Conservation (phyloP, 352 stramenopile genomes). For the Pythium volutum region DNA sequence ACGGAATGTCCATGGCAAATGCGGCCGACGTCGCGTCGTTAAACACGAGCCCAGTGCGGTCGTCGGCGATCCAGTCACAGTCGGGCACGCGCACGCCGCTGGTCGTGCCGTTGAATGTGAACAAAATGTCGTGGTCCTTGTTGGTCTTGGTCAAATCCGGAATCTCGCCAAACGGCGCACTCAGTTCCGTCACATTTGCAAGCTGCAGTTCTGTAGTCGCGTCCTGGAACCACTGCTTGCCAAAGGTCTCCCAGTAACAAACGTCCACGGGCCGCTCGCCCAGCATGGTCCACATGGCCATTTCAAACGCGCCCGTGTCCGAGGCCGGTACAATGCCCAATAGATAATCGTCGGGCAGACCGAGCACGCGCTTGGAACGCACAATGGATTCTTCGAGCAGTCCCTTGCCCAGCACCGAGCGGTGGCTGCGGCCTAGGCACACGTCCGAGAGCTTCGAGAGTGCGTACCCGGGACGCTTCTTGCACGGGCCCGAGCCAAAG, state of each 20-base stretch:
- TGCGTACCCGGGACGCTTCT: conserved; percentile 97
- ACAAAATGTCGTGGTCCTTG: conserved; percentile 96
- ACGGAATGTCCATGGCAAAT: conserved; percentile 99
- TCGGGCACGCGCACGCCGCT: conserved; percentile 95
- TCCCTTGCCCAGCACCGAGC: conserved; percentile 96
- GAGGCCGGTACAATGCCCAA: conserved; percentile 97
- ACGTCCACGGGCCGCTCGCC: conserved; percentile 91
- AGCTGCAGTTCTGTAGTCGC: conserved; percentile 94
- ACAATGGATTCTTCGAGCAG: conserved; percentile 94
- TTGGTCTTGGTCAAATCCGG: conserved; percentile 93
- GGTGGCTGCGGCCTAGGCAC: conserved; percentile 93
- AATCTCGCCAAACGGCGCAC: conserved; percentile 95
- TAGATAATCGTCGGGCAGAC: conserved; percentile 94
- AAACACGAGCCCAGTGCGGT: conserved; percentile 94
- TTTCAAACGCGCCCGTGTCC: conserved; percentile 99
- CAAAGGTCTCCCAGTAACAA: conserved; percentile 97
- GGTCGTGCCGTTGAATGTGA: conserved; percentile 99
- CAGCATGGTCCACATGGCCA: conserved; percentile 99
- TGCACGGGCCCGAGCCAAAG: conserved; percentile 98
- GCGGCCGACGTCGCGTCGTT: conserved; percentile 98
- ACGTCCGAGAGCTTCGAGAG: conserved; percentile 86
- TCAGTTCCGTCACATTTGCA: conserved; percentile 92
- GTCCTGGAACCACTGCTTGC: conserved; percentile 96
- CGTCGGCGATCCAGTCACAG: conserved; percentile 94
- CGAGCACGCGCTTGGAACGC: conserved; percentile 93